phyloP scores from a whole-genome alignment of 331 rosid species.

The Cydonia oblonga region DNA sequence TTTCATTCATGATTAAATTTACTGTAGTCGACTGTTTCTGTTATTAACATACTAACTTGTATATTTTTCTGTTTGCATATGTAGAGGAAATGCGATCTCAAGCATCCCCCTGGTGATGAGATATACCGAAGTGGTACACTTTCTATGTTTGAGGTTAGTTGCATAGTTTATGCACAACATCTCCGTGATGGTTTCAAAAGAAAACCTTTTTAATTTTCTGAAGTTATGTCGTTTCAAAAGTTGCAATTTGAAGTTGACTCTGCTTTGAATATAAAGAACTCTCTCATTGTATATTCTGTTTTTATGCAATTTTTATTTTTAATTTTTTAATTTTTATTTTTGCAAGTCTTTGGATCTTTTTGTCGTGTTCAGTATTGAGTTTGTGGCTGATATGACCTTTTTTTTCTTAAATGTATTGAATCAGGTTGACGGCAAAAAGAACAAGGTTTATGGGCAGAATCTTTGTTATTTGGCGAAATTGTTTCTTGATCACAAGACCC shows the following conservation, averaged over 20 bases:
- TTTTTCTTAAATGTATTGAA: constrained; percentile 10
- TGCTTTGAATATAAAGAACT: not conserved
- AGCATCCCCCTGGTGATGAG: constrained; percentile 99
- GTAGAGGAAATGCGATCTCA: constrained; percentile 96
- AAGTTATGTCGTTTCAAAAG: not conserved
- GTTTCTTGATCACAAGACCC: constrained; percentile 99
- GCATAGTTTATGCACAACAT: not conserved
- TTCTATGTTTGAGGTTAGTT: constrained; percentile 93
- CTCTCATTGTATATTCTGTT: not conserved
- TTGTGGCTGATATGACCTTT: constrained; percentile 6
- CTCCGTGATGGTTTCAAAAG: not conserved
- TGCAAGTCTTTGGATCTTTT: not conserved
- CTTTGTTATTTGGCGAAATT: constrained; percentile 94
- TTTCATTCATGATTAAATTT: not conserved
- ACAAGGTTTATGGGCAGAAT: constrained; percentile 98
- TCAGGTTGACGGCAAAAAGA: constrained; percentile 99
- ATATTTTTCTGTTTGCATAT: constrained; percentile 1
- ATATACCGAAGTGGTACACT: constrained; percentile 92
- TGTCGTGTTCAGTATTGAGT: not conserved
- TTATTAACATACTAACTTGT: not conserved
- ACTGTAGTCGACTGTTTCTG: not conserved
- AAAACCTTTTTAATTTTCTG: not conserved
- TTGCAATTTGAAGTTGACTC: not conserved
- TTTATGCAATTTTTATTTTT: too few relatives aligned
- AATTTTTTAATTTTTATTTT: too few relatives aligned